A percentile compares a stretch with the other conserved stretches of the same genome.
Evolutionary conservation across 768 basidiomycete genomes (phyloP).

Genomic region (Solioccasus polychromus): DNA sequence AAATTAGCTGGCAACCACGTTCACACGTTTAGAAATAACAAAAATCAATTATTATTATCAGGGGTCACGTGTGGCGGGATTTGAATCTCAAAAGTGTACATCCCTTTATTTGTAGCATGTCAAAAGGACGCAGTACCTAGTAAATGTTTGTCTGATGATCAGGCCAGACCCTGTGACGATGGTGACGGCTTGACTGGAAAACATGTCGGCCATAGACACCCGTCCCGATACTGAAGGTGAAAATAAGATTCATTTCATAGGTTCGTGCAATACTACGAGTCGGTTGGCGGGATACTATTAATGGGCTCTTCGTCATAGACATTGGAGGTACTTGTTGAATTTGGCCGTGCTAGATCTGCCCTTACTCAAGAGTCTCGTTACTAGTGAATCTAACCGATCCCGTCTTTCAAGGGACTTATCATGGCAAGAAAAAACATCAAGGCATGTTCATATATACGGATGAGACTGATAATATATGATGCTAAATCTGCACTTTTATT

Average conservation of each 20-base stretch:
- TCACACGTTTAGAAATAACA: conserved; percentile 13
- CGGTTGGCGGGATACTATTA: neutral
- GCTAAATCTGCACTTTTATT: no score
- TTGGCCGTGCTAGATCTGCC: neutral
- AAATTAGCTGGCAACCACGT: conserved; percentile 2
- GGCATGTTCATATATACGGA: conserved; percentile 29
- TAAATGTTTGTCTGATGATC: no score
- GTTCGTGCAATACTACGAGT: conserved; percentile 12
- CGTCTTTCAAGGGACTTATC: conserved; percentile 52
- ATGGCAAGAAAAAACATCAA: conserved; percentile 48
- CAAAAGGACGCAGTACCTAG: no score
- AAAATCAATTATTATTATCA: neutral
- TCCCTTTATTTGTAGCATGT: no score
- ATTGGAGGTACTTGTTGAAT: conserved; percentile 34
- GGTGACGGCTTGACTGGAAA: no score
- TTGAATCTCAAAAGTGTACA: no score
- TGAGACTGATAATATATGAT: no score
- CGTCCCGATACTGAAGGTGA: neutral
- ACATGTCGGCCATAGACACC: no score
- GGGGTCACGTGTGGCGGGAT: no score
- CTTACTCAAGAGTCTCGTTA: neutral
- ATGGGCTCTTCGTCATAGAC: conserved; percentile 25
- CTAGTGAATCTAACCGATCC: conserved; percentile 57
- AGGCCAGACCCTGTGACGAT: no score
- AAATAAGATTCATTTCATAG: conserved; percentile 33